Percentiles rank a stretch among this genome's conserved stretches.
Evolutionary conservation across 257 asterid species (phyloP).

Genomic region (Fraxinus excelsior): DNA sequence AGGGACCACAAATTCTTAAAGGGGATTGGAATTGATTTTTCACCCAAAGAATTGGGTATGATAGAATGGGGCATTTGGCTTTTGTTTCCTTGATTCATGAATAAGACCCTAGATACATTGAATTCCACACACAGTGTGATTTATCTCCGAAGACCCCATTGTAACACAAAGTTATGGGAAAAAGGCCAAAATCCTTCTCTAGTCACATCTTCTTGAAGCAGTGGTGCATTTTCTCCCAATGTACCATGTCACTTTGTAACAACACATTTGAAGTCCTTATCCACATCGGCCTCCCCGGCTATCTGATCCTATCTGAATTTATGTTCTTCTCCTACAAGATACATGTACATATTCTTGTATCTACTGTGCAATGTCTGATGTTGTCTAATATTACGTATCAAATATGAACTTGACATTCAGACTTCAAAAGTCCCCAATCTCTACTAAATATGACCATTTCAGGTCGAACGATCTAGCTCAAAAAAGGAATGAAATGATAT

Average conservation of each 20-base stretch:
- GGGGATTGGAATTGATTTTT: not conserved
- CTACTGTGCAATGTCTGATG: too few relatives aligned
- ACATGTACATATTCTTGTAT: too few relatives aligned
- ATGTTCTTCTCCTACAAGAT: not conserved
- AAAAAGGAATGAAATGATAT: too few relatives aligned
- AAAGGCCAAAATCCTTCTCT: not conserved
- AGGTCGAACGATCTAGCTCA: too few relatives aligned
- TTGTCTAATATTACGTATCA: too few relatives aligned
- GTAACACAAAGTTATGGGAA: not conserved
- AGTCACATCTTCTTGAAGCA: not conserved
- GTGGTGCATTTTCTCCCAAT: slow-evolving; percentile 1
- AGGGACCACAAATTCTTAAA: slow-evolving; percentile 36
- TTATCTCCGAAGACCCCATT: not conserved
- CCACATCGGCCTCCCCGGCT: not conserved
- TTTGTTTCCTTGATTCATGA: not conserved
- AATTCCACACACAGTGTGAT: not conserved
- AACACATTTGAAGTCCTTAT: not conserved
- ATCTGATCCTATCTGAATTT: not conserved
- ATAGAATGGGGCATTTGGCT: not conserved
- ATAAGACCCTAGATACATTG: not conserved
- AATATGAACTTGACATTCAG: too few relatives aligned
- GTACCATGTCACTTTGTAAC: not conserved
- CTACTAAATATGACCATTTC: too few relatives aligned
- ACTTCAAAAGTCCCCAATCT: too few relatives aligned
- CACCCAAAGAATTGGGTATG: not conserved